phyloP scores from a whole-genome alignment of 2,329 filamentous ascomycete species.

The Shiraia sp. region DNA sequence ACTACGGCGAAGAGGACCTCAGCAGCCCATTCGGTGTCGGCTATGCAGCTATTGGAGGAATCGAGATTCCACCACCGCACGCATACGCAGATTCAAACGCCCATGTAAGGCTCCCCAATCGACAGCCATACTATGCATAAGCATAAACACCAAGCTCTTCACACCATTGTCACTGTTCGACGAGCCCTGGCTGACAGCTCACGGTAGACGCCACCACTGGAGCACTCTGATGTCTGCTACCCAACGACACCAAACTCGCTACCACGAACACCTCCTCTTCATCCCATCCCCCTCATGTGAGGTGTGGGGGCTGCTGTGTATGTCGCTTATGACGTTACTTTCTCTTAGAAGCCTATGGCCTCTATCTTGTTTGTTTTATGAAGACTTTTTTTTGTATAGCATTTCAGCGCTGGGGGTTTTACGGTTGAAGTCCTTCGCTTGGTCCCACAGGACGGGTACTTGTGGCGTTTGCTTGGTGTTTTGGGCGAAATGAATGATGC shows the following conservation, averaged over 20 bases:
- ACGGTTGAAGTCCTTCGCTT: conserved; percentile 39
- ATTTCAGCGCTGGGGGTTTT: conserved; percentile 44
- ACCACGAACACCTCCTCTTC: conserved; percentile 66
- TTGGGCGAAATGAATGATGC: conserved; percentile 5
- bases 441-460: conserved; percentile 29
- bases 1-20: conserved; percentile 62
- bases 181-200: conserved; percentile 43
- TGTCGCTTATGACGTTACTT: conserved; percentile 9
- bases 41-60: conserved; percentile 66
- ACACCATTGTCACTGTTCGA: conserved; percentile 26
- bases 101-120: conserved; percentile 69
- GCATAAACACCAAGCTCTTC: conserved; percentile 33
- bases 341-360: conserved; percentile 18
- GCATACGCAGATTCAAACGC: conserved; percentile 70
- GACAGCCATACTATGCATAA: conserved; percentile 44
- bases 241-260: conserved; percentile 75
- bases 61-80: conserved; percentile 65
- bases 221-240: conserved; percentile 59
- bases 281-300: conserved; percentile 33
- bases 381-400: conserved; percentile 37
- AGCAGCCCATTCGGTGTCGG: conserved; percentile 69
- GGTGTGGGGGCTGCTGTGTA: conserved; percentile 3
- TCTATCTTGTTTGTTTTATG: conserved; percentile 32
- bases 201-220: conserved; percentile 73
- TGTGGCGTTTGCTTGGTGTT: conserved; percentile 27